Percentiles rank a stretch among this genome's conserved stretches.
Conservation (phyloP, 2,329 filamentous ascomycete species). For the Aspergillus novofumigatus region DNA sequence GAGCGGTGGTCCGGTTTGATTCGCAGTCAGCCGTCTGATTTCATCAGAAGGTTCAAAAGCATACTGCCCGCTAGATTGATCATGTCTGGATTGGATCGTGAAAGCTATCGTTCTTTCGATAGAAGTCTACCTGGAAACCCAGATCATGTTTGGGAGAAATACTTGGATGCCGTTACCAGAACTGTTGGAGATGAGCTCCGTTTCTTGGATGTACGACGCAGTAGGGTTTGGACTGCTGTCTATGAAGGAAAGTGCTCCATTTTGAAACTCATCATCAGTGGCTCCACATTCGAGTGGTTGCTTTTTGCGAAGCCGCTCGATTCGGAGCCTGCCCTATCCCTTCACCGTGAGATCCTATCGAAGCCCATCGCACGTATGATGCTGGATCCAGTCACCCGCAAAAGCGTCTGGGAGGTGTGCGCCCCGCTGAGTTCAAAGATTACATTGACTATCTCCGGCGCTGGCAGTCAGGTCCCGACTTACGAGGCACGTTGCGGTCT, state of each 20-base stretch:
- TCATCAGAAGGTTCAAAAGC: conserved; percentile 42
- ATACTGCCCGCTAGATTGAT: conserved; percentile 41
- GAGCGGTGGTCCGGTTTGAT: conserved; percentile 13
- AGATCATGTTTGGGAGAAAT: conserved; percentile 29
- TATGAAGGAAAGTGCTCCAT: conserved; percentile 24
- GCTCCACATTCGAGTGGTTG: conserved; percentile 40
- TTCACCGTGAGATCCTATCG: conserved; percentile 40
- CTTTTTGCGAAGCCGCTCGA: conserved; percentile 45
- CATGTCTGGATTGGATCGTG: conserved; percentile 26
- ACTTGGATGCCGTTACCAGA: conserved; percentile 25
- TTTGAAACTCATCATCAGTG: conserved; percentile 25
- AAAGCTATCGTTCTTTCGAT: conserved; percentile 20
- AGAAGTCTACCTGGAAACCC: conserved; percentile 11
- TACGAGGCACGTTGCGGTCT: conserved; percentile 42
- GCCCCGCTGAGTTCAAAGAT: conserved; percentile 35
- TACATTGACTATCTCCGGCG: conserved; percentile 34
- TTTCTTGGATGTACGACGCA: conserved; percentile 28
- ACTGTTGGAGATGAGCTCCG: conserved; percentile 25
- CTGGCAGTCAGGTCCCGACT: conserved; percentile 28
- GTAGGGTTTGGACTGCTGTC: conserved; percentile 26
- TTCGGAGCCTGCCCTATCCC: conserved; percentile 35
- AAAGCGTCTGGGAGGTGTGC: conserved; percentile 45
- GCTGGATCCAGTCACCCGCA: conserved; percentile 25
- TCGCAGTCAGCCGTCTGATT: conserved; percentile 41
- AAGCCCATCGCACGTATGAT: conserved; percentile 48